Percentiles rank a stretch among this genome's conserved stretches.
phyloP scores from a whole-genome alignment of 176 grass and related monocot genomes.

The Oryza officinalis region DNA sequence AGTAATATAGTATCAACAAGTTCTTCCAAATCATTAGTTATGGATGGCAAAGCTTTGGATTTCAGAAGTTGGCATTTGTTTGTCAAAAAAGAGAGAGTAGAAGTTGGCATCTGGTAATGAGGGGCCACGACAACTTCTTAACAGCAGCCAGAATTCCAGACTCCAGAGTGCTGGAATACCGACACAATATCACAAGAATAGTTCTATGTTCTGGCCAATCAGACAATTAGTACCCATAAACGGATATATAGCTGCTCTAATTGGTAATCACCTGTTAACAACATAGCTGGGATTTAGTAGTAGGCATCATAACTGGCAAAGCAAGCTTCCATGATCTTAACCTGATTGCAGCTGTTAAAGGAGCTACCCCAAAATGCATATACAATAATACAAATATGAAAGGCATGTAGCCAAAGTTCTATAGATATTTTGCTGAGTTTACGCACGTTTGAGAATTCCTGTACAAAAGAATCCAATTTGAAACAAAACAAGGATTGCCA shows the following conservation, averaged over 20 bases:
- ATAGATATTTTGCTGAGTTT: neutral
- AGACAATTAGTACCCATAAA: neutral
- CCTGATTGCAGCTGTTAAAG: neutral
- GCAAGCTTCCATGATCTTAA: neutral
- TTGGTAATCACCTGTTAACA: slow-evolving; percentile 19
- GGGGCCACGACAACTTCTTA: slow-evolving; percentile 16
- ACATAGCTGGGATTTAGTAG: neutral
- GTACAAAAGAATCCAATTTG: slow-evolving; percentile 43
- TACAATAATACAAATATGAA: neutral
- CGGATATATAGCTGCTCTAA: slow-evolving; percentile 1
- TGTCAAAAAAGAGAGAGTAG: no score
- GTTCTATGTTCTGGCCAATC: neutral
- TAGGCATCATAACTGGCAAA: slow-evolving; percentile 9
- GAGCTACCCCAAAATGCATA: neutral
- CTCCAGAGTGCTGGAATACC: slow-evolving; percentile 1
- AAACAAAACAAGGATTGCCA: slow-evolving; percentile 10
- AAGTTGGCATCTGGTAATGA: neutral
- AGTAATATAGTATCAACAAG: neutral
- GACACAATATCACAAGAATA: slow-evolving; percentile 6
- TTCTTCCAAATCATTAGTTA: slow-evolving; percentile 9
- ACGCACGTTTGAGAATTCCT: slow-evolving; percentile 5
- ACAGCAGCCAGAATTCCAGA: neutral
- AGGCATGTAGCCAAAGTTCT: neutral
- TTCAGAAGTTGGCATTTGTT: neutral
- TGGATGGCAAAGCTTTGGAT: neutral